phyloP scores from a whole-genome alignment of 2,329 filamentous ascomycete genomes.

The Aspergillus eucalypticola region DNA sequence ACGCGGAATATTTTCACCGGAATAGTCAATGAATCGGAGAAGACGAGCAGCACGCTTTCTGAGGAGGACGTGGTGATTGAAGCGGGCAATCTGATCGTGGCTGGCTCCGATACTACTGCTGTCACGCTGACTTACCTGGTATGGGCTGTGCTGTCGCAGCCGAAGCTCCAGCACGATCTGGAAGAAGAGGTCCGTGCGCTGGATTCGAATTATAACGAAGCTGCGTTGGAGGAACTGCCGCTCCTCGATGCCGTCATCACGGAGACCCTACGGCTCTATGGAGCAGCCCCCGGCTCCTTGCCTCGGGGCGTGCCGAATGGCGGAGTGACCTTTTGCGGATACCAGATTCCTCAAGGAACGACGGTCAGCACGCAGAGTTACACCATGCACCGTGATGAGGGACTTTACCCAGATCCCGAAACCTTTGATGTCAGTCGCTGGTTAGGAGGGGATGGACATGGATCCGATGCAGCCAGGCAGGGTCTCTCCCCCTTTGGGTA shows the following conservation, averaged over 20 bases:
- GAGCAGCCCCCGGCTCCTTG: slow-evolving; percentile 58
- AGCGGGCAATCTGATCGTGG: slow-evolving; percentile 47
- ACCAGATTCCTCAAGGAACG: slow-evolving; percentile 52
- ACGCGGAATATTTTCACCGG: slow-evolving; percentile 41
- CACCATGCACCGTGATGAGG: slow-evolving; percentile 55
- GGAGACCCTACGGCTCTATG: slow-evolving; percentile 60
- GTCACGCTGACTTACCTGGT: slow-evolving; percentile 50
- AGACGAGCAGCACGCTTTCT: slow-evolving; percentile 21
- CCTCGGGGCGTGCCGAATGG: slow-evolving; percentile 53
- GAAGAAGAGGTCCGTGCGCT: slow-evolving; percentile 47
- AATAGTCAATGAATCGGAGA: slow-evolving; percentile 39
- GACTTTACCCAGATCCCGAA: slow-evolving; percentile 51
- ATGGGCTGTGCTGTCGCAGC: slow-evolving; percentile 35
- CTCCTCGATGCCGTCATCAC: slow-evolving; percentile 59
- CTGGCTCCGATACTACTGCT: slow-evolving; percentile 54
- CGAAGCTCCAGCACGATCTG: slow-evolving; percentile 47
- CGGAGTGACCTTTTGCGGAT: slow-evolving; percentile 43
- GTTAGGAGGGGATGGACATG: slow-evolving; percentile 39
- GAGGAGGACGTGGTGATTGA: slow-evolving; percentile 40
- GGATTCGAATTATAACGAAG: slow-evolving; percentile 36
- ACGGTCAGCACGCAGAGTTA: slow-evolving; percentile 55
- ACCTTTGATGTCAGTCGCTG: slow-evolving; percentile 55
- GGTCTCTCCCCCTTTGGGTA: slow-evolving; percentile 68
- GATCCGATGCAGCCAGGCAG: slow-evolving; percentile 17
- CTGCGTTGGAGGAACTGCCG: slow-evolving; percentile 54